Conservation (phyloP, 2,329 filamentous ascomycete species). For the Hortaea sp. region DNA sequence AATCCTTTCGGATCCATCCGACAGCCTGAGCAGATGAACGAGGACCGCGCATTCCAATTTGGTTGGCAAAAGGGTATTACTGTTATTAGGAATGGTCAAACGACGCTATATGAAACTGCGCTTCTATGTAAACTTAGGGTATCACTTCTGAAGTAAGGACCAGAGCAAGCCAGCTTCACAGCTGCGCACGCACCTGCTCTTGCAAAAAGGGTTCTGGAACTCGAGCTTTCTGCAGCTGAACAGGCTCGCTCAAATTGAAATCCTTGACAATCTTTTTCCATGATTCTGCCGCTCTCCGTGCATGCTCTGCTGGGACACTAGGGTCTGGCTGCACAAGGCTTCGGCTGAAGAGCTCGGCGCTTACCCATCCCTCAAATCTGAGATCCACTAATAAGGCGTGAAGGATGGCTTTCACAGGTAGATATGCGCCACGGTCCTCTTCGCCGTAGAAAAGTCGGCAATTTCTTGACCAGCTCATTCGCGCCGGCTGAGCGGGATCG, state of each 20-base stretch:
- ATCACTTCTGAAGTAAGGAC: too few species aligned
- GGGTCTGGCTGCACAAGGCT: slow-evolving; percentile 45
- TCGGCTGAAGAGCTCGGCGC: slow-evolving; percentile 59
- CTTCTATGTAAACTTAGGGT: too few species aligned
- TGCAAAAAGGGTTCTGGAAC: neutral
- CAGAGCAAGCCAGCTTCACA: neutral
- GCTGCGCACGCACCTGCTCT: neutral
- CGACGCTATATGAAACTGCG: too few species aligned
- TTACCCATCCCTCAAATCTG: slow-evolving; percentile 60
- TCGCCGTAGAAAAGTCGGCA: slow-evolving; percentile 61
- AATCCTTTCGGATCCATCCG: too few species aligned
- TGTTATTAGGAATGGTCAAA: too few species aligned
- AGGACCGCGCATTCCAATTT: too few species aligned
- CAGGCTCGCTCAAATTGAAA: neutral
- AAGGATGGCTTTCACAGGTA: slow-evolving; percentile 55
- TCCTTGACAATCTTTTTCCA: slow-evolving; percentile 39
- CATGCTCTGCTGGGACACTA: slow-evolving; percentile 46
- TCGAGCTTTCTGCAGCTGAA: neutral
- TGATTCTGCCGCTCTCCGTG: slow-evolving; percentile 38
- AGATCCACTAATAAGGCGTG: slow-evolving; percentile 52
- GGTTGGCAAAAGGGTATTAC: too few species aligned
- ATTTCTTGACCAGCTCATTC: slow-evolving; percentile 74
- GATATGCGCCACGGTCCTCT: slow-evolving; percentile 51
- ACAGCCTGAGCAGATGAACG: too few species aligned
- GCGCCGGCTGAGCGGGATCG: slow-evolving; percentile 45